Conservation (phyloP, 768 basidiomycete genomes). For the Lepiota brunneoincarnata region DNA sequence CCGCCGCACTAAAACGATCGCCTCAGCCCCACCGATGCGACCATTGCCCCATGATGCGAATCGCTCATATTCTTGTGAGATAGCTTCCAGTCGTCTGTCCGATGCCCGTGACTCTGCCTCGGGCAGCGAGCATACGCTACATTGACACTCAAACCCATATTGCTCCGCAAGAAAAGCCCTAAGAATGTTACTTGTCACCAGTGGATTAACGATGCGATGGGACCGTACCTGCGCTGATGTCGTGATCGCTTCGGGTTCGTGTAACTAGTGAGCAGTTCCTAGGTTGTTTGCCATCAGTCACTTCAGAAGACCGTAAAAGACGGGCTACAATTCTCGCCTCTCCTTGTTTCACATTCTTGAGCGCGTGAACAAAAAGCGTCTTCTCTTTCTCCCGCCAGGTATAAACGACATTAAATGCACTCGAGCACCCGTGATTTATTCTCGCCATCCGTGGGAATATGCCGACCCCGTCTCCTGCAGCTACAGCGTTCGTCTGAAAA, state of each 20-base stretch:
- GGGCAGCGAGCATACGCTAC: slow-evolving; percentile 56
- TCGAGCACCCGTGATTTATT: slow-evolving; percentile 66
- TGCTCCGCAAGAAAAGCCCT: slow-evolving; percentile 47
- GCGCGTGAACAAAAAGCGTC: slow-evolving; percentile 52
- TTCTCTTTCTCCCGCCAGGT: slow-evolving; percentile 51
- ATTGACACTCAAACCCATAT: slow-evolving; percentile 61
- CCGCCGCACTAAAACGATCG: slow-evolving; percentile 41
- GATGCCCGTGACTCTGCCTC: slow-evolving; percentile 45
- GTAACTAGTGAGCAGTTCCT: slow-evolving; percentile 67
- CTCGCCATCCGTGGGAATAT: slow-evolving; percentile 70
- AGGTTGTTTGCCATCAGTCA: neutral
- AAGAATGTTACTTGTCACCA: slow-evolving; percentile 4
- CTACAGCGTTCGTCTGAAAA: slow-evolving; percentile 65
- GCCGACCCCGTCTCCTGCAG: slow-evolving; percentile 50
- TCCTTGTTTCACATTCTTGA: slow-evolving; percentile 50
- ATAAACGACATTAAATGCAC: slow-evolving; percentile 67
- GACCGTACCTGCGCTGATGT: slow-evolving; percentile 47
- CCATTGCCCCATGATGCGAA: slow-evolving; percentile 49
- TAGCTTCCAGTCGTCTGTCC: slow-evolving; percentile 45
- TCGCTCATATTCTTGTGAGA: slow-evolving; percentile 40
- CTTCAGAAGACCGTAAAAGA: neutral
- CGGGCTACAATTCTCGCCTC: slow-evolving; percentile 32
- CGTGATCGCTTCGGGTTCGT: slow-evolving; percentile 54
- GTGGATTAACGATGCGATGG: slow-evolving; percentile 1
- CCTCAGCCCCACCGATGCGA: slow-evolving; percentile 45